phyloP scores from a whole-genome alignment of 169 alveolate genomes.

The Plasmodium chabaudi region DNA sequence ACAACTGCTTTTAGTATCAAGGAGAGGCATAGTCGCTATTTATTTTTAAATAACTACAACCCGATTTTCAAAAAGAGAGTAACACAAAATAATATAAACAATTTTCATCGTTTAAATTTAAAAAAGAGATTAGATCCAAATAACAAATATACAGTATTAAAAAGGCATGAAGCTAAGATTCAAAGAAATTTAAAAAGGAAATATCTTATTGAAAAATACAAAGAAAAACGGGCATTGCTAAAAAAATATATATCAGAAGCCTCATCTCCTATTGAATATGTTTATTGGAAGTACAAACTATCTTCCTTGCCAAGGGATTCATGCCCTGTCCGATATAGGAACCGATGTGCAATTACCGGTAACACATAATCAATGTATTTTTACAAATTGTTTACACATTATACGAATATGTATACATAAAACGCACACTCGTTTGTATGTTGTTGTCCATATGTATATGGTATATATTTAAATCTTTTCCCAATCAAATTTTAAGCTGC shows the following conservation, averaged over 20 bases:
- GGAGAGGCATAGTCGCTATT: not conserved
- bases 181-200: conserved; percentile 80
- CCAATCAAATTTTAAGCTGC: not conserved
- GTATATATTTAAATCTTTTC: not conserved
- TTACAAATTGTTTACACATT: not conserved
- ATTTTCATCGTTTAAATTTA: conserved; percentile 22
- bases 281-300: conserved; percentile 82
- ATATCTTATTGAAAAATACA: conserved; percentile 77
- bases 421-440: not conserved
- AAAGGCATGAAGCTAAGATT: conserved; percentile 78
- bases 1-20: not conserved
- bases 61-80: conserved; percentile 7
- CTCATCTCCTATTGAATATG: conserved; percentile 78
- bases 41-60: conserved; percentile 28
- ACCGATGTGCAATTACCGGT: conserved; percentile 84
- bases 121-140: conserved; percentile 61
- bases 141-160: conserved; percentile 64
- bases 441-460: not conserved
- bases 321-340: conserved; percentile 76
- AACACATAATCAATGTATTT: not conserved
- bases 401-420: conserved; percentile 1
- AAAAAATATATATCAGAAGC: conserved; percentile 81
- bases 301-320: conserved; percentile 84
- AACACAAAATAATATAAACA: conserved; percentile 11
- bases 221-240: conserved; percentile 78